Conservation (phyloP, 2,329 filamentous ascomycete genomes). For the Elsinoe arachidis region DNA sequence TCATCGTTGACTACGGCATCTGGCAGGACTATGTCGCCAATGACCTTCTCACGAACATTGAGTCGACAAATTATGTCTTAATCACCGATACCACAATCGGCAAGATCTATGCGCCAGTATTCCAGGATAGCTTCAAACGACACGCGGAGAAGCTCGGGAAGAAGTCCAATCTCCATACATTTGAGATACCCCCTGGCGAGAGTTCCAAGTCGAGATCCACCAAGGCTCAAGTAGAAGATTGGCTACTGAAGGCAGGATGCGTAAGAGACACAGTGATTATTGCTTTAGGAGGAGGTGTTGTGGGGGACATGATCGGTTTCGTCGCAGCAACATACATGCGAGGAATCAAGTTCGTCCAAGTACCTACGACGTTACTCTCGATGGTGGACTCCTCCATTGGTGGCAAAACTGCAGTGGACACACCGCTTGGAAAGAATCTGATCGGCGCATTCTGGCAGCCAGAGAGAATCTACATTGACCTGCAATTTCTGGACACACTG, state of each 20-base stretch:
- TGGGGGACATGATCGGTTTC: slow-evolving; percentile 96
- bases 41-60: slow-evolving; percentile 68
- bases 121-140: slow-evolving; percentile 56
- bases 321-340: slow-evolving; percentile 98
- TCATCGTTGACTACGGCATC: slow-evolving; percentile 83
- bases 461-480: slow-evolving; percentile 84
- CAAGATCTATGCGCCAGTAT: slow-evolving; percentile 69
- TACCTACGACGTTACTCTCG: slow-evolving; percentile 84
- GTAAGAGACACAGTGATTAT: slow-evolving; percentile 92
- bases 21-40: slow-evolving; percentile 74
- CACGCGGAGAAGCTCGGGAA: slow-evolving; percentile 37
- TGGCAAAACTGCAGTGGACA: slow-evolving; percentile 97
- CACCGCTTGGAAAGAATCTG: slow-evolving; percentile 89
- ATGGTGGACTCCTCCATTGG: slow-evolving; percentile 99
- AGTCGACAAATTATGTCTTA: slow-evolving; percentile 87
- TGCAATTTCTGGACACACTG: slow-evolving; percentile 82
- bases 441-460: slow-evolving; percentile 97
- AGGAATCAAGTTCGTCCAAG: slow-evolving; percentile 89
- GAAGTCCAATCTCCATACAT: slow-evolving; percentile 63
- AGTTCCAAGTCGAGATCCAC: slow-evolving; percentile 87
- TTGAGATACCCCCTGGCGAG: slow-evolving; percentile 82
- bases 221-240: slow-evolving; percentile 94
- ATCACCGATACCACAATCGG: slow-evolving; percentile 93
- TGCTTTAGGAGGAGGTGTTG: slow-evolving; percentile 89
- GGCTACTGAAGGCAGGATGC: slow-evolving; percentile 87